Evolutionary conservation across 2,329 filamentous ascomycete species (phyloP), one percentile per base, ranked within the genome.

Genomic region (Diaporthe sp.): DNA sequence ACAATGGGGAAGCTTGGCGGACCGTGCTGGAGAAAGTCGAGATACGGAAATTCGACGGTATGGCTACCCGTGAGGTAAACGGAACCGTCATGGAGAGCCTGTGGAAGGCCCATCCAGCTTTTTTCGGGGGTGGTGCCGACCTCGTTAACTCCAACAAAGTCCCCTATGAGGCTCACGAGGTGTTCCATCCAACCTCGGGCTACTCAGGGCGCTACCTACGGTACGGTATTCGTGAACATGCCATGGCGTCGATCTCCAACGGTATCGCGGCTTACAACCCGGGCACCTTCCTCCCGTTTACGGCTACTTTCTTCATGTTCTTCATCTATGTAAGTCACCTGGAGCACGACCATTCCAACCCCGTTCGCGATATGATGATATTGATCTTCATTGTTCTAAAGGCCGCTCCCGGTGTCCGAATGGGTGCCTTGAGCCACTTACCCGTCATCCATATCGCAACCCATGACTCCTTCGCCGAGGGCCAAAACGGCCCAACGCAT

Each of bases 221-320:
- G 78, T 91, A 86, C 80, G 89, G 89, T 33, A 87, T 91, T 70
- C 86, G 90, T 3, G 89, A 91, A 77, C 89, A 91, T 77, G 89
- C 89, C 60, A 92, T 92, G 90, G 86, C 86, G 2, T 82, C 87
- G 30, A 88, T 90, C 28, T 86, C 86, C 6, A 90, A 90, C 78
- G 91, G 90, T 4, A 80, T 92, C 12, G 89, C 90, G 0, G 90
- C 90, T 1, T 92, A 85, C 75, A 83, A 84, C 74, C 87, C 85
- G 47, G 87, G 85, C 33, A 90, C 89, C 0, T 86, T 92, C 76
- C 81, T 92, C 10, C 90, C 90, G 0, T 82, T 91, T 47, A 92
- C 90, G 1, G 87, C 88, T 0, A 86, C 85, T 6, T 92, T 92
- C 82, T 91, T 91, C 83, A 92, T 92, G 88, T 92, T 92, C 81